Evolutionary conservation across 176 grass and related monocot genomes (phyloP).

Genomic region (Avena insularis): DNA sequence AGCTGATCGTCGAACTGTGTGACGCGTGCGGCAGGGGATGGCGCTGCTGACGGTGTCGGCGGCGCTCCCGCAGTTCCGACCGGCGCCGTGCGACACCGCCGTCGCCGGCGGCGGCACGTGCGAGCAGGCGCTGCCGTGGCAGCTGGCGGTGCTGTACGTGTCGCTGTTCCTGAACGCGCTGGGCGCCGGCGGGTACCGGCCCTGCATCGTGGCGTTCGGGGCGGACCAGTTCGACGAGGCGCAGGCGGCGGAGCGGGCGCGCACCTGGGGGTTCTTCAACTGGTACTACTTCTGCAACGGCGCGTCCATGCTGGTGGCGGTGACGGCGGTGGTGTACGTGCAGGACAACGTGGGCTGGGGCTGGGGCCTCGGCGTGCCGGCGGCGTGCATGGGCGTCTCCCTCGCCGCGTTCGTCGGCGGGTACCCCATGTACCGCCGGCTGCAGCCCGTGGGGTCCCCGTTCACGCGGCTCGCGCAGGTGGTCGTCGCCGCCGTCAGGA

Average conservation of each 20-base stretch:
- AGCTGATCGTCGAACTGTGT: background rate
- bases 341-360: conserved; percentile 94
- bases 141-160: conserved; percentile 66
- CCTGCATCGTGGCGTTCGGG: conserved; percentile 85
- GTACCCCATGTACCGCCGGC: conserved; percentile 62
- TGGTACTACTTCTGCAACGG: conserved; percentile 97
- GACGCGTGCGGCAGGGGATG: conserved; percentile 59
- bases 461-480: conserved; percentile 81
- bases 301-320: conserved; percentile 71
- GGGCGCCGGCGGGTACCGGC: conserved; percentile 77
- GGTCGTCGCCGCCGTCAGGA: conserved; percentile 63
- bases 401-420: conserved; percentile 65
- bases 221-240: conserved; percentile 90
- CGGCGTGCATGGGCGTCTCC: conserved; percentile 67
- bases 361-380: conserved; percentile 80
- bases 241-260: conserved; percentile 63
- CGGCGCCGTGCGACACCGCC: conserved; percentile 48
- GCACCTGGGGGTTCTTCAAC: conserved; percentile 87
- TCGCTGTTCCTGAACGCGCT: conserved; percentile 68
- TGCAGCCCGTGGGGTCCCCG: conserved; percentile 56
- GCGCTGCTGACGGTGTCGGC: conserved; percentile 73
- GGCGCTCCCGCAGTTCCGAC: conserved; percentile 60
- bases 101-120: conserved; percentile 24
- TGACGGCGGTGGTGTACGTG: conserved; percentile 80
- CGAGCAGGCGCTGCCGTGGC: conserved; percentile 67